Evolutionary conservation across 306 rosid genomes (phyloP), one percentile per base, ranked within the genome.

Genomic region (Hippophae gyantsensis): DNA sequence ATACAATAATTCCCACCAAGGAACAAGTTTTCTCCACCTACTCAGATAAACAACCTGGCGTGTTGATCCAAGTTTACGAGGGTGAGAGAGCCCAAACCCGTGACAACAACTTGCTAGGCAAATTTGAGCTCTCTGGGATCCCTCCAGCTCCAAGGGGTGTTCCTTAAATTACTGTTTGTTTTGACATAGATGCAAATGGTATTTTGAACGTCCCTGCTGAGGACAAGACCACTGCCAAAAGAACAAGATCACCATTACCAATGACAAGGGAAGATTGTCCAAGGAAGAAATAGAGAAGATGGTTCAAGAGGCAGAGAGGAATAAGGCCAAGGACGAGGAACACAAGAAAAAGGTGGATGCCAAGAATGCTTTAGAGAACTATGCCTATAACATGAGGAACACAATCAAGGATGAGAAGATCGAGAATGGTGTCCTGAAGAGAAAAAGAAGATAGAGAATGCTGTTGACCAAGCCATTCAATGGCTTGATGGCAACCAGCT

Each of bases 1-100:
- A 85, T 47, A 85, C 89, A 0, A 80, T 78, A 0, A 86, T 86
- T n/a, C 94, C 94, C 8, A 78, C 89, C 13, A 84, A 84, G 69
- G 87, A 84, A 51, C 87, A 81, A 14, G 76, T 81, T 8, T 84
- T 84, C 73, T 76, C 92, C 0, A 84, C 92, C 13, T 81, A 79
- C 70, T 69, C 85, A 0, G 87, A 84, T 69, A 79, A 84, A 67
- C 92, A 84, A 13, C 83, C 87, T 0, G 83, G 82, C 43, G 84
- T 80, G 7, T 71, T 82, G 76, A 77, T 86, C 23, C 76, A 80
- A 32, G 82, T 83, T 0, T 83, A 60, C 1, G 90, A 86, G 47
- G 90, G 95, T 7, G 88, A 83, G 59, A 79, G 90, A 51, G 72
- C 86, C 0, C 76, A 76, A 41, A 75, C 83, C 2, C 52, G 64